Percentiles rank a stretch among this genome's conserved stretches.
Conservation (phyloP, 805 yeast species). For the Tetrapisispora pingtungensis region DNA sequence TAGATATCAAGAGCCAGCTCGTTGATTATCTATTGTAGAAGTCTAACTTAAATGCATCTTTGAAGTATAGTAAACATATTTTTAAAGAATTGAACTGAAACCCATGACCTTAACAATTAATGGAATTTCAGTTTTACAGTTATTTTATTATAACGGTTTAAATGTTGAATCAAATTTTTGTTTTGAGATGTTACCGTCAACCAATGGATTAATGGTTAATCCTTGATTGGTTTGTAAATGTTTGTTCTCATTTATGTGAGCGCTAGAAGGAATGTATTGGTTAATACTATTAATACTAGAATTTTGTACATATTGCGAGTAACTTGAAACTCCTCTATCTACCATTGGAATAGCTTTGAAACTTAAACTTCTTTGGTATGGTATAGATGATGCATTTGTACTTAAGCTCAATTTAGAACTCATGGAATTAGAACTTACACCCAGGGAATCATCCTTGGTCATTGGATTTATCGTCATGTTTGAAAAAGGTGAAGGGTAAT, state of each 20-base stretch:
- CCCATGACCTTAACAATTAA: too few species aligned
- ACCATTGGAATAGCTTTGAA: conserved; percentile 1
- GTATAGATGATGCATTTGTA: not conserved
- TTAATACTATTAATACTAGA: not conserved
- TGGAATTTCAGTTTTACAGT: too few species aligned
- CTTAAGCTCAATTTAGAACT: not conserved
- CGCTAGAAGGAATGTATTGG: not conserved
- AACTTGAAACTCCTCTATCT: not conserved
- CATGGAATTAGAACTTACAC: not conserved
- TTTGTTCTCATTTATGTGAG: not conserved
- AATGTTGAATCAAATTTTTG: too few species aligned
- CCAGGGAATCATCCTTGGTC: not conserved
- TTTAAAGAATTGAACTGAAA: too few species aligned
- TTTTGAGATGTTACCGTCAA: too few species aligned
- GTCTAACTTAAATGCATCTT: too few species aligned
- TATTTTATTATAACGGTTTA: too few species aligned
- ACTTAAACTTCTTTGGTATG: not conserved
- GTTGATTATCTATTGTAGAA: not conserved
- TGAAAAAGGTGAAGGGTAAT: not conserved
- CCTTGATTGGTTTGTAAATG: not conserved
- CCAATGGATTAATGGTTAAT: too few species aligned
- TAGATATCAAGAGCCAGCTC: not conserved
- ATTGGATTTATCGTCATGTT: not conserved
- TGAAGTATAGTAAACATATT: too few species aligned
- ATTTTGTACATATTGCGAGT: not conserved